These are phyloP conservation scores for Boletellus sp. DNA, from an alignment of 768 basidiomycete genomes.

Conservation along the genomic window DNA sequence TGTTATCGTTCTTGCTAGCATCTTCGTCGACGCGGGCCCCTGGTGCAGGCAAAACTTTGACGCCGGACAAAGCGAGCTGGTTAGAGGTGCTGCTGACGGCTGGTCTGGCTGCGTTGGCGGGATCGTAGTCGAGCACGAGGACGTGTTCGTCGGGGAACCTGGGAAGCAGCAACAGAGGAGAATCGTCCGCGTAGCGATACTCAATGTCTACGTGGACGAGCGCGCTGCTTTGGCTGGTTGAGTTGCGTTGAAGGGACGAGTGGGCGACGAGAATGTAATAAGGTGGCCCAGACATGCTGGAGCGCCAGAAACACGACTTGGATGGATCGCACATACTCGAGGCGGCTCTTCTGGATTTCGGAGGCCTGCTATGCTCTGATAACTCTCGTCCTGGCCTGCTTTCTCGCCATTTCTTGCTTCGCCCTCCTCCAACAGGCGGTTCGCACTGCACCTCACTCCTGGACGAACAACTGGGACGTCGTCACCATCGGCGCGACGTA, in stretches of 20 bases:
- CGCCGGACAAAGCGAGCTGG: constrained; percentile 47
- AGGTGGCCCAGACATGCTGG: constrained; percentile 40
- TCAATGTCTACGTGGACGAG: constrained; percentile 67
- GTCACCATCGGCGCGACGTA: constrained; percentile 71
- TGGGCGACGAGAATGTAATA: constrained; percentile 70
- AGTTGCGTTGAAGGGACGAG: constrained; percentile 39
- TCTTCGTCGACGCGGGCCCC: constrained; percentile 59
- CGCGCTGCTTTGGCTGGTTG: constrained; percentile 34
- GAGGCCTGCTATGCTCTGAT: constrained; percentile 52
- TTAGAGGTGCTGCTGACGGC: constrained; percentile 50
- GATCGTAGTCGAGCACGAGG: constrained; percentile 67
- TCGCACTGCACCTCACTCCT: constrained; percentile 55
- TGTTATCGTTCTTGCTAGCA: constrained; percentile 51
- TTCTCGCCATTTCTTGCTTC: constrained; percentile 59
- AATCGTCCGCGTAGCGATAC: constrained; percentile 80
- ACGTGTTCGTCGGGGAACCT: constrained; percentile 63
- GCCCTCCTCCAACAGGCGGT: constrained; percentile 71
- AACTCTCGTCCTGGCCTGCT: constrained; percentile 46
- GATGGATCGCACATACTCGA: constrained; percentile 33
- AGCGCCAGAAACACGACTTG: background rate
- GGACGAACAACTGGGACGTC: constrained; percentile 63
- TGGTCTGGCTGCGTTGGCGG: constrained; percentile 36
- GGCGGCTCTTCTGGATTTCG: constrained; percentile 48
- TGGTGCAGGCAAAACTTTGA: constrained; percentile 71
- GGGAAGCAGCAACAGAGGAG: constrained; percentile 62